Evolutionary conservation across 1,284 basidiomycete genomes (phyloP).

Genomic region (Leccinum fallax): DNA sequence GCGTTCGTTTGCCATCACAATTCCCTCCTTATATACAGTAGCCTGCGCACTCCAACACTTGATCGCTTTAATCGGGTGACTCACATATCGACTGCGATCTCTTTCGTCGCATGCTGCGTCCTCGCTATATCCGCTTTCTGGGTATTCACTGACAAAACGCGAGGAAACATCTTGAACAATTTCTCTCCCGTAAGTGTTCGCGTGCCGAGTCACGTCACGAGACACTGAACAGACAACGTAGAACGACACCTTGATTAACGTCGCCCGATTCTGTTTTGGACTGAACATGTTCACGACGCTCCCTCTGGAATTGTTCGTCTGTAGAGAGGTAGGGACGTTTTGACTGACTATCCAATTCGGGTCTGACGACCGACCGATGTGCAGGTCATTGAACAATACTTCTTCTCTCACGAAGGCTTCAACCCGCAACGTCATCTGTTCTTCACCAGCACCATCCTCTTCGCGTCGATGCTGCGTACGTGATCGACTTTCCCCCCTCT

Average conservation of each 20-base stretch:
- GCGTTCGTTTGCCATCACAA: conserved; percentile 96
- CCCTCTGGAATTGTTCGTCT: conserved; percentile 92
- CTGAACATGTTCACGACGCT: conserved; percentile 98
- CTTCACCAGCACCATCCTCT: conserved; percentile 87
- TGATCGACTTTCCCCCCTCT: conserved; percentile 9
- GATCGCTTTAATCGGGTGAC: conserved; percentile 95
- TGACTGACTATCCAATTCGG: neutral
- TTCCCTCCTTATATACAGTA: conserved; percentile 93
- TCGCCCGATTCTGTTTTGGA: conserved; percentile 95
- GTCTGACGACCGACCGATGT: conserved; percentile 6
- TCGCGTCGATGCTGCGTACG: conserved; percentile 82
- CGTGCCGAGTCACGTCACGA: neutral
- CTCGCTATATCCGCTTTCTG: conserved; percentile 92
- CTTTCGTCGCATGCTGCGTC: conserved; percentile 78
- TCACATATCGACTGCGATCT: conserved; percentile 85
- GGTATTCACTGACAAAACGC: conserved; percentile 93
- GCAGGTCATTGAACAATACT: conserved; percentile 90
- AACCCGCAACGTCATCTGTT: conserved; percentile 84
- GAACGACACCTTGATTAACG: conserved; percentile 86
- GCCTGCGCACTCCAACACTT: conserved; percentile 88
- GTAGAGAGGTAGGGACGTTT: conserved; percentile 71
- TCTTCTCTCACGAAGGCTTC: conserved; percentile 86
- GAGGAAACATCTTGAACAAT: conserved; percentile 94
- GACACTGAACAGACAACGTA: conserved; percentile 34
- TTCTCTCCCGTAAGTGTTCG: conserved; percentile 63